A percentile compares a stretch with the other conserved stretches of the same genome.
Conservation (phyloP, 2,329 filamentous ascomycete species). For the Colletotrichum musae region DNA sequence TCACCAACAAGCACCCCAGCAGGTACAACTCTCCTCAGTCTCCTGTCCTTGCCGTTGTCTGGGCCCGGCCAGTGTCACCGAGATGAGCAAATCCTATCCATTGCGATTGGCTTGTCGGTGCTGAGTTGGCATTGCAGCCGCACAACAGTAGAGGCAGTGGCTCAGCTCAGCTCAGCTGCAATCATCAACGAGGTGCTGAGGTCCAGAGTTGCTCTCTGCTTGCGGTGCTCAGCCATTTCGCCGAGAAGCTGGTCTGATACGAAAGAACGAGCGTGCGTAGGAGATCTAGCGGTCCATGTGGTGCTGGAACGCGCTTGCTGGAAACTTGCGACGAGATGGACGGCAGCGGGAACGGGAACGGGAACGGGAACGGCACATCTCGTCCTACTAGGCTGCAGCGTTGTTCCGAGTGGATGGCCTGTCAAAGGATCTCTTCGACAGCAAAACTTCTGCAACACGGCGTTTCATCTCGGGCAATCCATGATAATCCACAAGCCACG, state of each 20-base stretch:
- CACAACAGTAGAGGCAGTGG: not conserved
- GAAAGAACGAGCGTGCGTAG: not conserved
- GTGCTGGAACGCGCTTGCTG: conserved; percentile 15
- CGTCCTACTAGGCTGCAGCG: not conserved
- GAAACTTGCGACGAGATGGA: conserved; percentile 27
- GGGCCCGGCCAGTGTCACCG: not conserved
- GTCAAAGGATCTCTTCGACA: conserved; percentile 9
- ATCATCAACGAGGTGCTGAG: conserved; percentile 3
- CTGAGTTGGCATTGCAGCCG: conserved; percentile 27
- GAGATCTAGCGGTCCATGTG: conserved; percentile 18
- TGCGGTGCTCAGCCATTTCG: conserved; percentile 16
- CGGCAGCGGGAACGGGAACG: conserved; percentile 22
- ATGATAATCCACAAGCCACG: not conserved
- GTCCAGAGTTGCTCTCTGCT: not conserved
- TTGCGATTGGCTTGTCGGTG: not conserved
- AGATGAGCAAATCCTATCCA: not conserved
- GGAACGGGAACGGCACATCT: conserved; percentile 13
- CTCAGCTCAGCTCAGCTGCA: conserved; percentile 1
- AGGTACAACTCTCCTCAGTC: too few relatives aligned
- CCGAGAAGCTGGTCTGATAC: not conserved
- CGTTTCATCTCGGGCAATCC: conserved; percentile 17
- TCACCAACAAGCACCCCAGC: conserved; percentile 19
- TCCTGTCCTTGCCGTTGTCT: not conserved
- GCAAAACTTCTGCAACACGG: conserved; percentile 2
- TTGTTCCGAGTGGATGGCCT: conserved; percentile 6